A percentile compares a stretch with the other conserved stretches of the same genome.
Conservation (phyloP, 1,284 basidiomycete species). For the Trichosporon faecale region DNA sequence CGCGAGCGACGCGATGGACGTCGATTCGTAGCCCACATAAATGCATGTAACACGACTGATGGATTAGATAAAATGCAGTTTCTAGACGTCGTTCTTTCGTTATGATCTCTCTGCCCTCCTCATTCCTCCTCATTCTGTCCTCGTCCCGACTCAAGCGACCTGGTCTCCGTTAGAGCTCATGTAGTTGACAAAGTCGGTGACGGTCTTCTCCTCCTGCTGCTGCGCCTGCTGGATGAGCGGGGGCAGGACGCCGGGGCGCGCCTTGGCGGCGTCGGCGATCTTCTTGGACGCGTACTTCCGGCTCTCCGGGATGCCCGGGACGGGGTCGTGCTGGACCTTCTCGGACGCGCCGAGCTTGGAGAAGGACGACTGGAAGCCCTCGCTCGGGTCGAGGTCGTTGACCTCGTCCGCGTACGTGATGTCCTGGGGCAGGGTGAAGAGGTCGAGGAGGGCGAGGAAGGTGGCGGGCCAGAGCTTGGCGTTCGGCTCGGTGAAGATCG, state of each 20-base stretch:
- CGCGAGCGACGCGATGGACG: conserved; percentile 15
- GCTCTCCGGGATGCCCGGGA: conserved; percentile 51
- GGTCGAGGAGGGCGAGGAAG: conserved; percentile 70
- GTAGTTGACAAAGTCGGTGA: conserved; percentile 45
- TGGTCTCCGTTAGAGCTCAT: conserved; percentile 40
- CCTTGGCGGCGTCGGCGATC: conserved; percentile 41
- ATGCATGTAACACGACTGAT: conserved; percentile 16
- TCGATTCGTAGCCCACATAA: conserved; percentile 15
- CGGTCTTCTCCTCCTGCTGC: conserved; percentile 15
- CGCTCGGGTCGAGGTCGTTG: conserved; percentile 75
- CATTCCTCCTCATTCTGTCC: no score
- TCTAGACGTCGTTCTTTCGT: background rate
- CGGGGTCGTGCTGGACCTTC: conserved; percentile 50
- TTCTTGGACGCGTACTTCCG: conserved; percentile 49
- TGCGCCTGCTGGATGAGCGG: conserved; percentile 43
- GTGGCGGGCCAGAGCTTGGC: conserved; percentile 65
- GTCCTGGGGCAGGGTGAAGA: conserved; percentile 72
- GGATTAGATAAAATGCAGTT: background rate
- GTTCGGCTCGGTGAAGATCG: conserved; percentile 66
- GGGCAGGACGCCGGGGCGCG: conserved; percentile 49
- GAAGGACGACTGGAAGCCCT: conserved; percentile 90
- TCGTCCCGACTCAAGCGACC: background rate
- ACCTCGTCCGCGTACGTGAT: conserved; percentile 56
- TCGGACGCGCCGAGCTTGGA: conserved; percentile 80
- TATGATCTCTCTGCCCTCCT: background rate